These are phyloP conservation scores for Pichia nakasei DNA, from an alignment of 805 yeast genomes.

Conservation along the genomic window DNA sequence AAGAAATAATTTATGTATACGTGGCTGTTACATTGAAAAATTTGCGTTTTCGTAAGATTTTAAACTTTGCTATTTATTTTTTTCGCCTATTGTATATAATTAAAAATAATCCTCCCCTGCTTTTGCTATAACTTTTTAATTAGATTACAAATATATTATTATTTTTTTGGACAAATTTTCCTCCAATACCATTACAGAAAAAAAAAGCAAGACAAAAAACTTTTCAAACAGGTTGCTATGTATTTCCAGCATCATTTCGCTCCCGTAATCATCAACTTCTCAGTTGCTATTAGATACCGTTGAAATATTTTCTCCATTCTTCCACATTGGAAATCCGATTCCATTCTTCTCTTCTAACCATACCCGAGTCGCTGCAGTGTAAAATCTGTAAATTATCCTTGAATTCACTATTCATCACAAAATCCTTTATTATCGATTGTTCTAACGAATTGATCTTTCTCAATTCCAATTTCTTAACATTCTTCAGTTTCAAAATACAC, in stretches of 20 bases:
- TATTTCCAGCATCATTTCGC: no score
- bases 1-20: no score
- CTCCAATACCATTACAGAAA: no score
- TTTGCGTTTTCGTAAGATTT: no score
- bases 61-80: no score
- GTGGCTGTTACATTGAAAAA: no score
- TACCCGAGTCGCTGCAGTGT: conserved; percentile 41
- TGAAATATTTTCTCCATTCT: conserved; percentile 19
- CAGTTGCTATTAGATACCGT: no score
- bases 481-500: conserved; percentile 11
- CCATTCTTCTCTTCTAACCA: conserved; percentile 41
- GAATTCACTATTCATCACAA: conserved; percentile 12
- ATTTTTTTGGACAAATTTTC: no score
- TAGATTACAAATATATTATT: no score
- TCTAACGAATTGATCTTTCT: conserved; percentile 28
- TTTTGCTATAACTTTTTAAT: no score
- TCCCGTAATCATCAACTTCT: not conserved
- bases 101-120: no score
- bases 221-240: not conserved
- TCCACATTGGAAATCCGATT: conserved; percentile 19
- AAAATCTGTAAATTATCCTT: conserved; percentile 19
- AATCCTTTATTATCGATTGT: conserved; percentile 18
- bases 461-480: conserved; percentile 21
- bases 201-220: not conserved
- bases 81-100: no score